Evolutionary conservation across 257 asterid species (phyloP).

Genomic region (Solanum arcanum): DNA sequence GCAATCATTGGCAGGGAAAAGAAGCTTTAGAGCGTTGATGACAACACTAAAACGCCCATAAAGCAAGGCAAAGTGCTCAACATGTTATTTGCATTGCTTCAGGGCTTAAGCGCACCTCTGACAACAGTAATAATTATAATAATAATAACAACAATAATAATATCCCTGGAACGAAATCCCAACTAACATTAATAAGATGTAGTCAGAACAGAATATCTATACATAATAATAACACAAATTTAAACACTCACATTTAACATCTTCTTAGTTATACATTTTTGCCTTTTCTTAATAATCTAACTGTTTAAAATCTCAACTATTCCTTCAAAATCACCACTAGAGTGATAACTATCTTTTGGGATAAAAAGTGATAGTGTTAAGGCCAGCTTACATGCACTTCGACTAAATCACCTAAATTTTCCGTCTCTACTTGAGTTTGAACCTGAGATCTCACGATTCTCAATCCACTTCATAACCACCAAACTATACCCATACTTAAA

Average conservation of each 20-base stretch:
- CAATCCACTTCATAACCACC: not conserved
- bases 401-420: not conserved
- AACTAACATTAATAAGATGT: not conserved
- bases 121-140: not conserved
- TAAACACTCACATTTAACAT: not conserved
- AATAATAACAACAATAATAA: no score
- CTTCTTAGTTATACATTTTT: not conserved
- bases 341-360: not conserved
- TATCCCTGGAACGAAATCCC: not conserved
- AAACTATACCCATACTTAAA: not conserved
- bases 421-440: not conserved
- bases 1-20: not conserved
- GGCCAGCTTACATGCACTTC: not conserved
- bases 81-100: not conserved
- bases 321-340: not conserved
- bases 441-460: not conserved
- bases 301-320: not conserved
- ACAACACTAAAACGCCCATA: not conserved
- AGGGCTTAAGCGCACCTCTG: not conserved
- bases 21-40: not conserved
- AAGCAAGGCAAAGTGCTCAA: not conserved
- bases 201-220: not conserved
- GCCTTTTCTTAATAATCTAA: not conserved
- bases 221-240: not conserved
- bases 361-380: rapidly evolving